phyloP scores from a whole-genome alignment of 208 protist genomes.

The Naegleria fowleri region DNA sequence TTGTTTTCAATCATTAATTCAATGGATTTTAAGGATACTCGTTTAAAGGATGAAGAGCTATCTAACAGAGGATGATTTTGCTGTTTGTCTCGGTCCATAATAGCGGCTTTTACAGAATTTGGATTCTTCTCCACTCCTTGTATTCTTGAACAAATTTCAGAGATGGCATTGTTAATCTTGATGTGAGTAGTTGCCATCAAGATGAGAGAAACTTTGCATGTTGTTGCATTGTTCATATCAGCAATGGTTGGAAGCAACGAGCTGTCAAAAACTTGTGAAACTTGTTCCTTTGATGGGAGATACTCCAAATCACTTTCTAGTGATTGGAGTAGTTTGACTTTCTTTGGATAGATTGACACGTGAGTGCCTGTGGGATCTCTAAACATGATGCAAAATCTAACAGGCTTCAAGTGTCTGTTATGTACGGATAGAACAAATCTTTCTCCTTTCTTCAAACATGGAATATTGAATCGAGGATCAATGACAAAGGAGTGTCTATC shows the following conservation, averaged over 20 bases:
- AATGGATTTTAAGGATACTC: neutral
- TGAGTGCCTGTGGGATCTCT: neutral
- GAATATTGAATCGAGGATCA: neutral
- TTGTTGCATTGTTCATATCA: neutral
- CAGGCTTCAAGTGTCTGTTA: neutral
- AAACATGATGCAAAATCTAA: neutral
- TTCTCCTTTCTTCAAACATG: neutral
- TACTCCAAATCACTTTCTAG: neutral
- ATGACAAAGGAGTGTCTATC: neutral
- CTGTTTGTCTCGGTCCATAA: neutral
- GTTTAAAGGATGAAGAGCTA: neutral
- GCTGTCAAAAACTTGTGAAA: neutral
- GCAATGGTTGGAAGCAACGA: neutral
- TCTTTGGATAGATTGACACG: neutral
- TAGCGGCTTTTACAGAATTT: neutral
- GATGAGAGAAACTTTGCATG: neutral
- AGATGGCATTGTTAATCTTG: neutral
- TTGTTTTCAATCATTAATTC: neutral
- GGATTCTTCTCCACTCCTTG: neutral
- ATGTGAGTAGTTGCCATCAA: neutral
- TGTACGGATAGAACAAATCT: neutral
- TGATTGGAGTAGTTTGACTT: neutral
- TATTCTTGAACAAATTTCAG: neutral
- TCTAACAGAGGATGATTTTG: neutral
- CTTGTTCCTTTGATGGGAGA: neutral